Conservation (phyloP, 495 filamentous ascomycete species). For the Xylaria intraflava region DNA sequence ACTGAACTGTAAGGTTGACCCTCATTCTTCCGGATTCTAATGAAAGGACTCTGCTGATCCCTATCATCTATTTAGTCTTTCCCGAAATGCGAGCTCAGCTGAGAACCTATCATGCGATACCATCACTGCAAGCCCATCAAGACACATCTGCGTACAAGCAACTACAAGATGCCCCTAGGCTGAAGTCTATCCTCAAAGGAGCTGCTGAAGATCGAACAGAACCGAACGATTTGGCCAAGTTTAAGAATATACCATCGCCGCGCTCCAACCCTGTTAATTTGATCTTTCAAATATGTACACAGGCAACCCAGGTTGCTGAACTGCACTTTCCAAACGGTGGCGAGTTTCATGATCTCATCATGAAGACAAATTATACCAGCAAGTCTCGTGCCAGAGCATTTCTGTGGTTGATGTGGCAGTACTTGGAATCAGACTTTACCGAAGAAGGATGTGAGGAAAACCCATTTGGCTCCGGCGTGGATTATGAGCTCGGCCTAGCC, state of each 20-base stretch:
- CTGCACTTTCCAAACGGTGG: conserved; percentile 76
- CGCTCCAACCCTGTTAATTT: conserved; percentile 96
- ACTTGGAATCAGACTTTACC: conserved; percentile 92
- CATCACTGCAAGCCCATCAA: conserved; percentile 87
- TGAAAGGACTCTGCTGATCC: conserved; percentile 24
- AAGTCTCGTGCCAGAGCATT: conserved; percentile 81
- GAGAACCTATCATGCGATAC: conserved; percentile 96
- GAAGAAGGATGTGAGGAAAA: conserved; percentile 76
- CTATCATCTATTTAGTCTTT: conserved; percentile 59
- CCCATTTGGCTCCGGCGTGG: conserved; percentile 76
- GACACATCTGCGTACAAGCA: conserved; percentile 97
- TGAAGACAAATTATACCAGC: conserved; percentile 79
- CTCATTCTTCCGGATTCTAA: not conserved
- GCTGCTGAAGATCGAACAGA: conserved; percentile 90
- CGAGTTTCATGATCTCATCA: conserved; percentile 95
- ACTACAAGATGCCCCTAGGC: conserved; percentile 87
- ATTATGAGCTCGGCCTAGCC: conserved; percentile 55
- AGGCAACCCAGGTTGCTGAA: conserved; percentile 86
- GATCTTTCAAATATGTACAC: conserved; percentile 89
- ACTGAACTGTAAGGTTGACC: conserved; percentile 69
- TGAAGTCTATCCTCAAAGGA: conserved; percentile 96
- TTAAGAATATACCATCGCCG: conserved; percentile 59
- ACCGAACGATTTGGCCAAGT: conserved; percentile 76
- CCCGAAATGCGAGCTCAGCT: conserved; percentile 98
- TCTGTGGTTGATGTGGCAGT: conserved; percentile 98